Percentiles rank a stretch among this genome's conserved stretches.
phyloP scores from a whole-genome alignment of 2,329 filamentous ascomycete species.

The Neocucurbitaria cava region DNA sequence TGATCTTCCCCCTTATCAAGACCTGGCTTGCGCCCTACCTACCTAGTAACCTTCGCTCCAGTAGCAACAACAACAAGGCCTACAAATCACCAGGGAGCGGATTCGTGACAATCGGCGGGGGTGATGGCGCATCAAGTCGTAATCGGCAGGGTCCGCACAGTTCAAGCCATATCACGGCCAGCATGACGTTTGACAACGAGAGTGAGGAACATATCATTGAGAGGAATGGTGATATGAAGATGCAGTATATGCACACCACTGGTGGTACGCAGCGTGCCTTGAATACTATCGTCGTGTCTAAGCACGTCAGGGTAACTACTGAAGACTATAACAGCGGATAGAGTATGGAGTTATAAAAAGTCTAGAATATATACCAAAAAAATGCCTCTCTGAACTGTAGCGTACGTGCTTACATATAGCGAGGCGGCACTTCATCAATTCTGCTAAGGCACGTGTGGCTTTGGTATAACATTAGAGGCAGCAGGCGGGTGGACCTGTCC shows the following conservation, averaged over 20 bases:
- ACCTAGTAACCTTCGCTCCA: conserved; percentile 14
- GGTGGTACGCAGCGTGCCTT: neutral
- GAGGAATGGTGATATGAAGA: conserved; percentile 7
- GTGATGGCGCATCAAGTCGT: conserved; percentile 3
- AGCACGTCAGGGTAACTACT: conserved; percentile 14
- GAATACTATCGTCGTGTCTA: conserved; percentile 15
- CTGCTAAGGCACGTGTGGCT: no score
- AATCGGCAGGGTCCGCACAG: neutral
- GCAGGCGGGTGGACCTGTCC: no score
- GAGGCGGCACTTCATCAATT: no score
- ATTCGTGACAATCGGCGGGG: conserved; percentile 25
- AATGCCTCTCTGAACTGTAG: no score
- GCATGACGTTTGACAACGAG: conserved; percentile 18
- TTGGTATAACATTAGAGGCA: no score
- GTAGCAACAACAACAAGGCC: conserved; percentile 15
- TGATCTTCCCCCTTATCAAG: conserved; percentile 20
- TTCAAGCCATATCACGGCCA: conserved; percentile 4
- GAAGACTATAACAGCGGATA: conserved; percentile 19
- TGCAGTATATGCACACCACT: conserved; percentile 8
- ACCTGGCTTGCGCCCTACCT: conserved; percentile 16
- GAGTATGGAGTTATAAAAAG: neutral
- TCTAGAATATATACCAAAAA: no score
- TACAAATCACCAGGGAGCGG: conserved; percentile 16
- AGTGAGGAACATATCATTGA: conserved; percentile 22
- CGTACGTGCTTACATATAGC: no score